Base-by-base conservation (phyloP, 768 basidiomycete genomes). In the Antrodiella citrinella region DNA sequence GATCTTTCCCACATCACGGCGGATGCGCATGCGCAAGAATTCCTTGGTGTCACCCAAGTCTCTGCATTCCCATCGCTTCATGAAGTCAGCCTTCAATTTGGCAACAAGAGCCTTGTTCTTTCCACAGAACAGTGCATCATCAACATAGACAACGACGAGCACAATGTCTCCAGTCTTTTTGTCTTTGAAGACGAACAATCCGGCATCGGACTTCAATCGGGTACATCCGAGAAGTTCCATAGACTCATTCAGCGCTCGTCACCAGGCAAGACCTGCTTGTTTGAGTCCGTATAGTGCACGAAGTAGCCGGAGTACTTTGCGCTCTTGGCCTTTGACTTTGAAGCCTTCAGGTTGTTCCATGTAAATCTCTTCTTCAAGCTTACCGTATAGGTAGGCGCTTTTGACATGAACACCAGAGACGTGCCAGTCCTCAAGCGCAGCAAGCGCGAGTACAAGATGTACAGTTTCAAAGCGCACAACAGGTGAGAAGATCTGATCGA, bases 241-340 rank as follows among this genome's bases (percentile, higher is more conserved):
- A 22, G 48, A 26, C 24, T 40, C 13, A 24, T 50, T 19, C 1
- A 64, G 53, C 15, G 38, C 57, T 22, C 53, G 24, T 23, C 62
- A 55, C 69, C 69, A 70, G 21, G 51, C 30, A 3, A 55, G 52
- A 2, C 59, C 59, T 4, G 62, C 62, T 49, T 69, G 69, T 26
- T 67, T 64, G 10, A 71, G 59, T 0, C 69, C 69, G 54, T 71
- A 71, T 1, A 71, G 50, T 1, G 65, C 57, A 35, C 65, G 61
- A 1, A 12, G 15, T 20, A 70, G 59, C 13, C 49, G 44, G 26
- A 48, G 54, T 4, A 66, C 62, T 48, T 55, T 44, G 20, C 56
- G 30, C 20, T 58, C 53, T 44, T 55, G 43, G 25, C 55, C 55
- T n/a, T n/a, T 26, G 1, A 26, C 49, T 5, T 9, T 38, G 46